Evolutionary conservation across 2,329 filamentous ascomycete species (phyloP), one percentile per base, ranked within the genome.

Genomic region (Colletotrichum spinosum): DNA sequence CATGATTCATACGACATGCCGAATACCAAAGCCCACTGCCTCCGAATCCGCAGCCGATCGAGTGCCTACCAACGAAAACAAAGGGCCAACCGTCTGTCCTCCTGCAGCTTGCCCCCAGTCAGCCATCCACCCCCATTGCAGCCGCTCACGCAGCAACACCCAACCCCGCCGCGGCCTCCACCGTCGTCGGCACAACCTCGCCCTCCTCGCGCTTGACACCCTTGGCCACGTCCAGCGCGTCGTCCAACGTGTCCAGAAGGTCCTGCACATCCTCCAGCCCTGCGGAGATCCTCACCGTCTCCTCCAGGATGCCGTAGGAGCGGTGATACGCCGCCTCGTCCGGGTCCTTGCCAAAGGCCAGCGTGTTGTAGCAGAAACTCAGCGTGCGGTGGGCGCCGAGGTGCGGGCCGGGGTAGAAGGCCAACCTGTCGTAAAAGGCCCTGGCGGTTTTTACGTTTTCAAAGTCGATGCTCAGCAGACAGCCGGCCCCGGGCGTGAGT

Each of bases 401-500:
- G 68, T 87, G 84, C 1, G 85, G 85, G 0, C 84, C 84, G 1
- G 81, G 77, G 69, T 84, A 83, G 61, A 86, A 78, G 12, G 80
- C 76, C 6, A 84, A 71, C 35, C 73, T 75, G 61, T 88, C 78
- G 69, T 85, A 86, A 65, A 88, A 88, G 1, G 79, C 78, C 3
- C 67, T 71, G 0, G 83, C 78, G 0, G 75, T 65, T 5, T 76
- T 76, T 0, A 81, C 64, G n/a, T 70, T 76, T 10, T 76, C 73
- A 51, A 89, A 83, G 49, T 87, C 82, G 35, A 88, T 74, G 8
- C 75, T 83, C 12, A 88, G 71, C 2, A 88, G 80, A 68, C 83
- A 87, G 2, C 86, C 86, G 69, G 86, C 85, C 0, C 86, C 86
- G 0, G 85, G 83, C 1, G 75, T 78, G 60, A 87, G 81, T 1